These are phyloP conservation scores for Chlorencoelia australis DNA, from an alignment of 2,329 filamentous ascomycete species.

Conservation along the genomic window DNA sequence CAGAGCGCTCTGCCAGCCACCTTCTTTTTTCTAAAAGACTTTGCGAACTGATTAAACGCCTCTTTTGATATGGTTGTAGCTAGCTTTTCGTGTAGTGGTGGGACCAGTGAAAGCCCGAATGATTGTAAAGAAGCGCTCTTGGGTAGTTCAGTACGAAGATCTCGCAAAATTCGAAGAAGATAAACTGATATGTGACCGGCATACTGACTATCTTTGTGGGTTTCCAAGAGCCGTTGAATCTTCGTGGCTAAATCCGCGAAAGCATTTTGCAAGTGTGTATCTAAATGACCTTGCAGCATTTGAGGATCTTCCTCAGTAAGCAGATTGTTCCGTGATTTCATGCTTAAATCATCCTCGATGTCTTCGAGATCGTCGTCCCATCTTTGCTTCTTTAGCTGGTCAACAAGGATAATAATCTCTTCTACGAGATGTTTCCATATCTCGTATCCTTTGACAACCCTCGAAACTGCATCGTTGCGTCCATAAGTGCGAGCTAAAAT, in stretches of 20 bases:
- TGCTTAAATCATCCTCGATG: conserved; percentile 62
- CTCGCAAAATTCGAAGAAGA: conserved; percentile 62
- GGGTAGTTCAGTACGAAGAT: conserved; percentile 59
- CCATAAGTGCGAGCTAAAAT: conserved; percentile 64
- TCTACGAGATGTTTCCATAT: conserved; percentile 68
- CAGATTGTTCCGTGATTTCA: conserved; percentile 54
- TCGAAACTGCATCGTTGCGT: conserved; percentile 54
- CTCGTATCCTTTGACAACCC: conserved; percentile 53
- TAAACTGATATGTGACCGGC: conserved; percentile 50
- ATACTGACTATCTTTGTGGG: conserved; percentile 35
- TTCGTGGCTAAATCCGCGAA: conserved; percentile 49
- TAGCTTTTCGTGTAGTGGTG: conserved; percentile 53
- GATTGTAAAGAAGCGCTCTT: conserved; percentile 36
- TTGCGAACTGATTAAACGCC: conserved; percentile 39
- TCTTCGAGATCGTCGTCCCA: conserved; percentile 67
- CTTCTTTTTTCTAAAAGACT: conserved; percentile 33
- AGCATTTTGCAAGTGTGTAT: conserved; percentile 43
- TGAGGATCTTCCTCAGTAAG: conserved; percentile 65
- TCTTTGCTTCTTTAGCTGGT: conserved; percentile 53
- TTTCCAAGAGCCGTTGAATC: conserved; percentile 40
- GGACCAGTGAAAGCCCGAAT: conserved; percentile 53
- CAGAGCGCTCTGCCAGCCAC: conserved; percentile 61
- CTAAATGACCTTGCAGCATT: conserved; percentile 48
- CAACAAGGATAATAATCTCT: conserved; percentile 52
- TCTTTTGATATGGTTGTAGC: conserved; percentile 41